A percentile compares a stretch with the other conserved stretches of the same genome.
Conservation (phyloP, 1,139 yeast species). For the Keqinozyma sinolaborantium region DNA sequence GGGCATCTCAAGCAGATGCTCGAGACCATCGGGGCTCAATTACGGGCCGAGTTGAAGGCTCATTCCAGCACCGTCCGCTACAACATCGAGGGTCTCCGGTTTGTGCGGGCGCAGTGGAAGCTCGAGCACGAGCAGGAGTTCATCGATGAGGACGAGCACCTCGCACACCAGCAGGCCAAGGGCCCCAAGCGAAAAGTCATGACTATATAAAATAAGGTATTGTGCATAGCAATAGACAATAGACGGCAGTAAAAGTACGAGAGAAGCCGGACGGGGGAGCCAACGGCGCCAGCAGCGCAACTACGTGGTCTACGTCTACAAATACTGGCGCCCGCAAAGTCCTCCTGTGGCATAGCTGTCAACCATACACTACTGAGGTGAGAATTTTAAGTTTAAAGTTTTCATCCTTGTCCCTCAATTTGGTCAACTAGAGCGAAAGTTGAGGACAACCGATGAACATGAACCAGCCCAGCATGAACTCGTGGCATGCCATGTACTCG, state of each 20-base stretch:
- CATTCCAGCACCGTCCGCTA: constrained; percentile 70
- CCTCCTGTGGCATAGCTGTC: too few species aligned
- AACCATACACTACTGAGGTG: too few species aligned
- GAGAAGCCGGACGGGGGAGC: too few species aligned
- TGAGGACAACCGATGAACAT: background rate
- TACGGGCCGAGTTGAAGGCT: constrained; percentile 49
- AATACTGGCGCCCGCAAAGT: too few species aligned
- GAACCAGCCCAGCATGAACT: constrained; percentile 6
- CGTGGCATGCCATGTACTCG: constrained; percentile 42
- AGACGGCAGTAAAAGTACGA: too few species aligned
- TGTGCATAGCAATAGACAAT: too few species aligned
- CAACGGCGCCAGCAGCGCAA: too few species aligned
- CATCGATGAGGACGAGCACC: constrained; percentile 65
- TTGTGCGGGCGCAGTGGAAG: constrained; percentile 75
- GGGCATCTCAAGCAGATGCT: constrained; percentile 58
- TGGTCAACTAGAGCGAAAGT: too few species aligned
- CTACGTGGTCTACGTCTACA: too few species aligned
- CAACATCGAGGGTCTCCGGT: constrained; percentile 80
- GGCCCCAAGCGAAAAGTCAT: constrained; percentile 69
- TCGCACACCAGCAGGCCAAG: constrained; percentile 49
- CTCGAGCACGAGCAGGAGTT: constrained; percentile 70
- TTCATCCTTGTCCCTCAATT: too few species aligned
- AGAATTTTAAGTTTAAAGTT: too few species aligned
- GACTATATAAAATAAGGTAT: too few species aligned
- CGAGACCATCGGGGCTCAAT: constrained; percentile 51